A percentile compares a stretch with the other conserved stretches of the same genome.
phyloP scores from a whole-genome alignment of 192 early-diverging fungal species.

The Backusella circina region DNA sequence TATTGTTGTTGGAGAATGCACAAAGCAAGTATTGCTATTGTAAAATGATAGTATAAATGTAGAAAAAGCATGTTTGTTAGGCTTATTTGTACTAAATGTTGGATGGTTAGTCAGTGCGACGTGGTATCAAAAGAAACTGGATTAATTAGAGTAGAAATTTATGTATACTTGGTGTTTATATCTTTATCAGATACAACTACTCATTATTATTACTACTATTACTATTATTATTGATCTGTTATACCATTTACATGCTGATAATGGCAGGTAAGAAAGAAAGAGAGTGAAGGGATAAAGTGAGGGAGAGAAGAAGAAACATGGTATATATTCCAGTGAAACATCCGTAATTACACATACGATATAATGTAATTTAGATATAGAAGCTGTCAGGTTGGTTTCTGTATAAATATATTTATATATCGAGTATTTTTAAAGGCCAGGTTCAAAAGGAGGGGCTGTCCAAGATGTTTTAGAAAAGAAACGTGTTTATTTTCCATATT shows the following conservation, averaged over 20 bases:
- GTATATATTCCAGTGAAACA: neutral
- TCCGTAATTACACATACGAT: neutral
- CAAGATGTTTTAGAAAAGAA: neutral
- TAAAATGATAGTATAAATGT: neutral
- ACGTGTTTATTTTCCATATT: slow-evolving; percentile 3
- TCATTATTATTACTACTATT: neutral
- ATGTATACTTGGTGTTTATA: neutral
- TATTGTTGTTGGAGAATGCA: neutral
- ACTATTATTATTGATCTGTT: neutral
- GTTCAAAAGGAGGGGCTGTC: slow-evolving; percentile 1
- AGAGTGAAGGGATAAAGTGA: neutral
- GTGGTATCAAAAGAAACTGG: neutral
- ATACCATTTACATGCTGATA: neutral
- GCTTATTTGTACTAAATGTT: neutral
- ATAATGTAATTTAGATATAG: neutral
- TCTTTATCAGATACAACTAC: neutral
- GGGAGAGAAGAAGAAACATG: neutral
- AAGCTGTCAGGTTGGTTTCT: neutral
- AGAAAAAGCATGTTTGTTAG: neutral
- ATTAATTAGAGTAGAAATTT: neutral
- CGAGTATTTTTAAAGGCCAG: neutral
- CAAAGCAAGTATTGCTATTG: neutral
- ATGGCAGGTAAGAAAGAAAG: neutral
- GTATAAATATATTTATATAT: neutral
- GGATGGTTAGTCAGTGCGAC: neutral